These are phyloP conservation scores for Hygrophila difformis DNA, from an alignment of 257 asterid species.

Conservation along the genomic window DNA sequence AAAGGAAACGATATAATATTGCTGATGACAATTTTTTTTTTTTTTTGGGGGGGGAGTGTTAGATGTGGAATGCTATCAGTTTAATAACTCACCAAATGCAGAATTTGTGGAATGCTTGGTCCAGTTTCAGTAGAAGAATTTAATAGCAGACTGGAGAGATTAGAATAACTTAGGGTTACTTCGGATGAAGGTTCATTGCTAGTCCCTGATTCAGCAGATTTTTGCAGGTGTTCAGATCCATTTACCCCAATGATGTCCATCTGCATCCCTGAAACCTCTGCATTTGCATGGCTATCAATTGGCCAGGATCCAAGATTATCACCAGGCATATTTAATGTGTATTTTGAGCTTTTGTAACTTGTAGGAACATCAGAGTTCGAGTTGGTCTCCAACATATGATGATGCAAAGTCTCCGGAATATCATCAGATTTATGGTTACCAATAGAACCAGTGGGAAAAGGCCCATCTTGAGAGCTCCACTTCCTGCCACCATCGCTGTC, in stretches of 20 bases:
- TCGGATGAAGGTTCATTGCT: conserved; percentile 50
- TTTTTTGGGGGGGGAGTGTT: no score
- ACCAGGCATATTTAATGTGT: conserved; percentile 30
- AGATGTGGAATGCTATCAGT: conserved; percentile 3
- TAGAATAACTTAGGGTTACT: conserved; percentile 35
- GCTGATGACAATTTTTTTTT: background rate
- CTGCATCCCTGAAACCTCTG: conserved; percentile 38
- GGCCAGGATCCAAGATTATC: conserved; percentile 44
- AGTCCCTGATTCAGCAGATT: conserved; percentile 32
- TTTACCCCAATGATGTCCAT: conserved; percentile 51
- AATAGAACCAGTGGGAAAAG: conserved; percentile 27
- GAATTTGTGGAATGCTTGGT: conserved; percentile 94
- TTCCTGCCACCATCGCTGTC: conserved; percentile 89
- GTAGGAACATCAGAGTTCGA: conserved; percentile 42
- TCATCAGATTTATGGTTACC: conserved; percentile 46
- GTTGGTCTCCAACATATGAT: conserved; percentile 31
- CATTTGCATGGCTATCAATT: conserved; percentile 32
- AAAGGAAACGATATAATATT: conserved; percentile 2
- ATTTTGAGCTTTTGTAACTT: conserved; percentile 41
- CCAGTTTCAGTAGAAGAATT: conserved; percentile 53
- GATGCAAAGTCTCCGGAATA: conserved; percentile 38
- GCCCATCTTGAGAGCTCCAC: conserved; percentile 69
- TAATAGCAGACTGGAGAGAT: conserved; percentile 39
- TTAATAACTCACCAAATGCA: conserved; percentile 66
- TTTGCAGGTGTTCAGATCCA: conserved; percentile 45